Percentiles rank a stretch among this genome's conserved stretches.
Evolutionary conservation across 2,329 filamentous ascomycete genomes (phyloP).

Genomic region (Cladosporium austrohemisphaericum): DNA sequence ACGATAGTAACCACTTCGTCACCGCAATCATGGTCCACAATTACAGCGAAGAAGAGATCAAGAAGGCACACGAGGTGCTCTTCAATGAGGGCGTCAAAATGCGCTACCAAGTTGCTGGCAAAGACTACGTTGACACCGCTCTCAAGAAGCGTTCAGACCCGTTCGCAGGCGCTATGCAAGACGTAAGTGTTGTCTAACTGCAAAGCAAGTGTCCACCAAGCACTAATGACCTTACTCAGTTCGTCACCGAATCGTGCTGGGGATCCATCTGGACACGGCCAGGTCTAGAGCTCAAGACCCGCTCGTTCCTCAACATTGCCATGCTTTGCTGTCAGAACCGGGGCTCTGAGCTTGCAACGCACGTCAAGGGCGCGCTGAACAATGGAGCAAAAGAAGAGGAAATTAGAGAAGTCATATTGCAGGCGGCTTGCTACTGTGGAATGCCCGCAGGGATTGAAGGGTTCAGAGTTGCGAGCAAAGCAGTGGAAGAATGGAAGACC

Average conservation of each 20-base stretch:
- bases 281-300: slow-evolving; percentile 58
- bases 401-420: slow-evolving; percentile 57
- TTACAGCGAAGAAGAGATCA: slow-evolving; percentile 29
- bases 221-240: too few relatives aligned
- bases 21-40: slow-evolving; percentile 20
- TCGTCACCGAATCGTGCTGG: slow-evolving; percentile 62
- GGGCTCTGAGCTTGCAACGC: slow-evolving; percentile 56
- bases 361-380: slow-evolving; percentile 60
- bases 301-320: slow-evolving; percentile 60
- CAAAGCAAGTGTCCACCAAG: too few relatives aligned
- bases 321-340: slow-evolving; percentile 63
- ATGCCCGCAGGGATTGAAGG: slow-evolving; percentile 54
- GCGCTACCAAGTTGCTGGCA: slow-evolving; percentile 58
- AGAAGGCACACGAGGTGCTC: slow-evolving; percentile 49
- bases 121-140: slow-evolving; percentile 42
- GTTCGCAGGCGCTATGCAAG: slow-evolving; percentile 60
- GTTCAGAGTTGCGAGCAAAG: slow-evolving; percentile 50
- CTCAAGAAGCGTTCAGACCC: slow-evolving; percentile 54
- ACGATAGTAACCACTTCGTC: neutral
- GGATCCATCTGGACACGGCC: slow-evolving; percentile 61
- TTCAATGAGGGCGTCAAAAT: slow-evolving; percentile 60
- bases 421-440: slow-evolving; percentile 51
- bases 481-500: slow-evolving; percentile 50
- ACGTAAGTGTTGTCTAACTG: slow-evolving; percentile 42
- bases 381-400: slow-evolving; percentile 61